Base-by-base conservation (phyloP, 140 eudicot species). In the Flaveria floridana region DNA sequence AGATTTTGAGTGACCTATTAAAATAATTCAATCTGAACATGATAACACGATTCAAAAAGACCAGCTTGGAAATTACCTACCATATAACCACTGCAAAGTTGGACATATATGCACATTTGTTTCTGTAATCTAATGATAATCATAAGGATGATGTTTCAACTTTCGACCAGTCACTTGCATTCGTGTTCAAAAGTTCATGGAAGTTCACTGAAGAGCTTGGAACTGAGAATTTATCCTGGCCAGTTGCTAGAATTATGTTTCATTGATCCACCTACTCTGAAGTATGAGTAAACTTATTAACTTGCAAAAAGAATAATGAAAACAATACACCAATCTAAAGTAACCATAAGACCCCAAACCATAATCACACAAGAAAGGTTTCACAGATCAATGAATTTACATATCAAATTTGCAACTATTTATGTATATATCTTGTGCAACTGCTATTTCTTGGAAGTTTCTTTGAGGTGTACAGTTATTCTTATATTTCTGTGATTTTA, bases 401-500 rank as follows among this genome's bases (percentile, higher is more conserved):
- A 5, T 2, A 18, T 18, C 26, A 55, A 55, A 7, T 16, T 55
- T 55, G 62, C 62, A 18, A 55, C 62, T 52, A 52, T 2, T 7
- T 55, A 16, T 18, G 26, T 55, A 55, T 55, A 18, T 18, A 1
- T 55, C 62, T 55, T 55, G 2, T 55, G 26, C 62, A 55, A 55
- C 12, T 55, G 7, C 2, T 55, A 0, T 7, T 55, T 16, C 58
- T n/a, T 11, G 41, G 46, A 10, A 47, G 13, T 10, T 13, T 47
- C 3, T 47, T 13, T 55, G 6, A 19, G 46, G 42, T 61, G 41
- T n/a, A 62, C 57, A 15, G 44, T 41, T 72, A 65, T 50, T 72
- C 53, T 26, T 56, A 79, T 41, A 3, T 23, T 46, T 19, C 21
- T 51, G 62, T 56, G n/a, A 12, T 84, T 80, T 76, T 79, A 93